Evolutionary conservation across 1,284 basidiomycete species (phyloP).

Genomic region (Earliella scabrosa): DNA sequence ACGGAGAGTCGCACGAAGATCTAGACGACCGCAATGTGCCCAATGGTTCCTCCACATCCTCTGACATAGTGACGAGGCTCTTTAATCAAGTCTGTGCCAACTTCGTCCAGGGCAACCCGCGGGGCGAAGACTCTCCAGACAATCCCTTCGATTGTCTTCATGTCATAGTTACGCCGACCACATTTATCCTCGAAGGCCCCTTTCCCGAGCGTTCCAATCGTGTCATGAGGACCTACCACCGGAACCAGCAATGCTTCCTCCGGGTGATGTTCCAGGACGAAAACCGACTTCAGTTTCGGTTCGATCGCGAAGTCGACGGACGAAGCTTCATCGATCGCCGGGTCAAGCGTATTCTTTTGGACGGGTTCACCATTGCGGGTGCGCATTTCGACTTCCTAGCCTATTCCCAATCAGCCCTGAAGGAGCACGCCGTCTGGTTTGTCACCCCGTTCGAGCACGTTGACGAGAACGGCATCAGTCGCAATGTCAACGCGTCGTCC

Average conservation of each 20-base stretch:
- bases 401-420: conserved; percentile 59
- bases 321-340: conserved; percentile 47
- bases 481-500: conserved; percentile 42
- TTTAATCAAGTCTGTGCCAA: conserved; percentile 27
- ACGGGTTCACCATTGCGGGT: conserved; percentile 54
- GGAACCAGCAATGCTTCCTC: conserved; percentile 59
- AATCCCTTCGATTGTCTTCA: conserved; percentile 54
- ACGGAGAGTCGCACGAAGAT: conserved; percentile 10
- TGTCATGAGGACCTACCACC: conserved; percentile 55
- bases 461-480: conserved; percentile 27
- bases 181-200: conserved; percentile 61
- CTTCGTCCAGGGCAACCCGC: too few relatives aligned
- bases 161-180: conserved; percentile 63
- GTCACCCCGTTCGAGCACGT: conserved; percentile 48
- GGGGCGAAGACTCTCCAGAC: too few relatives aligned
- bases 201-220: conserved; percentile 69
- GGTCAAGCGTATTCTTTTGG: conserved; percentile 45
- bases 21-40: background rate
- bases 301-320: conserved; percentile 56
- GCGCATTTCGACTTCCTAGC: conserved; percentile 60
- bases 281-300: conserved; percentile 49
- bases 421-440: conserved; percentile 62
- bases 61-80: background rate
- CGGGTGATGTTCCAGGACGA: conserved; percentile 71
- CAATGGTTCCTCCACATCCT: conserved; percentile 4